phyloP scores from a whole-genome alignment of 1,284 basidiomycete species.

The Naganishia albida region DNA sequence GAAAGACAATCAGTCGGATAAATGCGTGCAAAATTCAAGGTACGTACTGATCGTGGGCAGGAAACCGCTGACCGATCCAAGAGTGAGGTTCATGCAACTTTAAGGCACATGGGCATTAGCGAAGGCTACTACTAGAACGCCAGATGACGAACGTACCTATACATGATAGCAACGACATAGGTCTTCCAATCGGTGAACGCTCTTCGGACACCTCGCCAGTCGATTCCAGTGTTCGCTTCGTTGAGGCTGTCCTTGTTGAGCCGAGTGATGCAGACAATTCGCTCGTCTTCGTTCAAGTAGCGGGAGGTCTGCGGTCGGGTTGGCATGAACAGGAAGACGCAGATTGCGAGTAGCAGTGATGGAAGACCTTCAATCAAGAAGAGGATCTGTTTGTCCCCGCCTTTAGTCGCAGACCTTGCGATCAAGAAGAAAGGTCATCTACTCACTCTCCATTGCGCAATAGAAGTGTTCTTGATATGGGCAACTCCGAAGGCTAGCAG shows the following conservation, averaged over 20 bases:
- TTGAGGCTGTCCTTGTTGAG: slow-evolving; percentile 69
- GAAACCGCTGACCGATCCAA: slow-evolving; percentile 78
- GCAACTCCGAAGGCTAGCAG: slow-evolving; percentile 39
- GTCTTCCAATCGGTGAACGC: slow-evolving; percentile 66
- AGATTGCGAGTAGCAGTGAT: slow-evolving; percentile 64
- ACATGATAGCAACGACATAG: slow-evolving; percentile 63
- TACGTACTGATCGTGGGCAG: slow-evolving; percentile 74
- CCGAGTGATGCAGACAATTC: slow-evolving; percentile 69
- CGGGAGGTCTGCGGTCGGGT: slow-evolving; percentile 72
- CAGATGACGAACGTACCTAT: slow-evolving; percentile 64
- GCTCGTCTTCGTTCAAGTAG: slow-evolving; percentile 70
- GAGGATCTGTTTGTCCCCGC: slow-evolving; percentile 60
- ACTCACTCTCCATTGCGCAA: slow-evolving; percentile 16
- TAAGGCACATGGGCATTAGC: slow-evolving; percentile 66
- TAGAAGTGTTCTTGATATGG: slow-evolving; percentile 38
- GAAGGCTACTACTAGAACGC: slow-evolving; percentile 9
- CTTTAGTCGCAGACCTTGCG: slow-evolving; percentile 29
- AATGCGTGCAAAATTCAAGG: slow-evolving; percentile 19
- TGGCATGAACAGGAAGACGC: slow-evolving; percentile 69
- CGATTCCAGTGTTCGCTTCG: slow-evolving; percentile 57
- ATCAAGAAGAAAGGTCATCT: slow-evolving; percentile 32
- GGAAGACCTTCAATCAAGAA: slow-evolving; percentile 72
- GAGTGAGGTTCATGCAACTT: slow-evolving; percentile 74
- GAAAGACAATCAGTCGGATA: slow-evolving; percentile 6
- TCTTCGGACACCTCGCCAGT: slow-evolving; percentile 59